A percentile compares a stretch with the other conserved stretches of the same genome.
Evolutionary conservation across 108 stramenopile genomes (phyloP).

Genomic region (Parmales sp.): DNA sequence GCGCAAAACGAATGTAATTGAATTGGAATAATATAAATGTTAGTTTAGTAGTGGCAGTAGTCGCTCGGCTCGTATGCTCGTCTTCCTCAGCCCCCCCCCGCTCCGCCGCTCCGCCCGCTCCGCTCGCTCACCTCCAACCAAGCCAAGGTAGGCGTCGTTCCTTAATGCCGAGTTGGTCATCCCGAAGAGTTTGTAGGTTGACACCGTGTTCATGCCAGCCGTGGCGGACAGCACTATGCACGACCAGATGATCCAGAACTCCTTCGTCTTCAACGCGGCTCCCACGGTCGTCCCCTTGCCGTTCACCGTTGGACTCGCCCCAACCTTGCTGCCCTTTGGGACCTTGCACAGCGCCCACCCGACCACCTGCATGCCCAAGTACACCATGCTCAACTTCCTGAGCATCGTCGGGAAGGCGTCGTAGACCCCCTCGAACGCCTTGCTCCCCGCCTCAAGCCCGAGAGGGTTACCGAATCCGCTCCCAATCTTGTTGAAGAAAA

Average conservation of each 20-base stretch:
- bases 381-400: conserved; percentile 26
- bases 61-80: too few species aligned
- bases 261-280: conserved; percentile 3
- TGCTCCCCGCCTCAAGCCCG: conserved; percentile 16
- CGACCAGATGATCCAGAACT: conserved; percentile 22
- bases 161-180: background rate
- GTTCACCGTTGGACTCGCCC: background rate
- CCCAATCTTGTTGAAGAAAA: conserved; percentile 35
- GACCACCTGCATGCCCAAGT: conserved; percentile 16
- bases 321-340: background rate
- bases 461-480: conserved; percentile 33
- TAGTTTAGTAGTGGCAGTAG: too few species aligned
- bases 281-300: background rate
- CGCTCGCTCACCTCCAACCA: too few species aligned
- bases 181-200: conserved; percentile 32
- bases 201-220: conserved; percentile 29
- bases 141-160: conserved; percentile 34
- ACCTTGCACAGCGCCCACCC: conserved; percentile 12
- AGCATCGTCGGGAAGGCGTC: conserved; percentile 28
- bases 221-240: conserved; percentile 24
- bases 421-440: conserved; percentile 24
- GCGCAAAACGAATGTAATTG: too few species aligned
- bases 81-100: too few species aligned
- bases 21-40: too few species aligned
- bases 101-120: too few species aligned